Base-by-base conservation (phyloP, 306 rosid genomes). In the Geum urbanum region DNA sequence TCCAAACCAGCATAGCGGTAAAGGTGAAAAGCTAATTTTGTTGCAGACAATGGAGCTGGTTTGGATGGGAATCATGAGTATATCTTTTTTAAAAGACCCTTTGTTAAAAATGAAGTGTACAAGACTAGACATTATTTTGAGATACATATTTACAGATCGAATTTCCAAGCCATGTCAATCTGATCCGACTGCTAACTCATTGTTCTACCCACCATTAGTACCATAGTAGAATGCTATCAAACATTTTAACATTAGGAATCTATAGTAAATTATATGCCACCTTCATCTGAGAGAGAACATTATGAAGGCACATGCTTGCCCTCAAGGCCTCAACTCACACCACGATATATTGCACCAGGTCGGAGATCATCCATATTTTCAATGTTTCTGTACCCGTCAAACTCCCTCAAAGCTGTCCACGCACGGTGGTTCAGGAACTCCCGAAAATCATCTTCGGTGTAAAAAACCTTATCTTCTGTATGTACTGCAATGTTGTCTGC, bases 281-380 rank as follows among this genome's bases (percentile, higher is more conserved):
- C 59, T 5, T 12, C 59, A 9, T 54, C 4, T 65, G 37, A 53
- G 54, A 60, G 55, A 24, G 65, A 76, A 76, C 79, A 65, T 46
- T 2, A 67, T 14, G 16, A 58, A 32, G 16, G 48, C 15, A 12
- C 13, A 16, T 13, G 22, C 19, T 61, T 24, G 51, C 47, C 59
- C 81, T 92, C 87, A 92, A 78, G 51, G 39, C 59, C 80, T 92
- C 87, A 92, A 78, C 60, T 88, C 70, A 83, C 80, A 54, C 98
- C 98, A 18, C 96, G 95, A 51, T 90, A 92, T 48, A 88, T 81
- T 49, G 89, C 96, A 77, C 90, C 96, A 37, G 94, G 94, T 40
- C 91, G 89, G 72, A 92, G 96, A 78, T 92, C 96, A 77, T 90
- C 98, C 91, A 92, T 81, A 62, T 85, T 90, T 55, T 90, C 96